These are phyloP conservation scores for Telfairia occidentalis DNA, from an alignment of 331 rosid genomes.

Conservation along the genomic window DNA sequence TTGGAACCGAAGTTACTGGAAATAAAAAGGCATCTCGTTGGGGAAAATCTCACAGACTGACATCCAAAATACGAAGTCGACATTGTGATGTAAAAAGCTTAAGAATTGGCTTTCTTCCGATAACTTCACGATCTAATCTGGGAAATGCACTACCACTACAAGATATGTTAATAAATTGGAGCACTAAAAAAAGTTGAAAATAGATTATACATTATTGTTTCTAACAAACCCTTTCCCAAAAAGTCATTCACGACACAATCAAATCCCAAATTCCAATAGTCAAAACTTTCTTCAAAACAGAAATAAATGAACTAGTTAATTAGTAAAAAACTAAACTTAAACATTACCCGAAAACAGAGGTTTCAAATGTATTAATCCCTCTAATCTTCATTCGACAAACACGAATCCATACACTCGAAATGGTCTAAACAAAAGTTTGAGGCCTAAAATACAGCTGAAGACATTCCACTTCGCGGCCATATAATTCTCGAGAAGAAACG, in stretches of 20 bases:
- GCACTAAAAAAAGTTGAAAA: background rate
- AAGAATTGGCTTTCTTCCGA: background rate
- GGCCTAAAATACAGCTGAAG: background rate
- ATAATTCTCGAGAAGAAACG: background rate
- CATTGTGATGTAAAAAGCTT: conserved; percentile 7
- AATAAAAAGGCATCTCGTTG: background rate
- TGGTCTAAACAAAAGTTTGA: background rate
- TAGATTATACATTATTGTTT: no score
- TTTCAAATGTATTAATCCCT: background rate
- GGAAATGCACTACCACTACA: background rate
- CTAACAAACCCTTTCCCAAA: no score
- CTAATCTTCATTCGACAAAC: background rate
- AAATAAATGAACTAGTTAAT: background rate
- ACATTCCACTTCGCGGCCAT: background rate
- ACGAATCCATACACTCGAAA: background rate
- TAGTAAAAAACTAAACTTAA: background rate
- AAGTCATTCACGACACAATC: no score
- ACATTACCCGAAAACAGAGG: background rate
- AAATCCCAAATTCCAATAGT: no score
- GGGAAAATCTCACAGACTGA: conserved; percentile 17
- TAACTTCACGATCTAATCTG: background rate
- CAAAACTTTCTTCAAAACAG: background rate
- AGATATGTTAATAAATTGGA: background rate
- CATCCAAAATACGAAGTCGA: conserved; percentile 17
- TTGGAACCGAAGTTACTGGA: background rate